Percentiles rank a stretch among this genome's conserved stretches.
These are phyloP conservation scores for Dalechampia spathulata DNA, from an alignment of 441 rosid genomes.

Conservation along the genomic window DNA sequence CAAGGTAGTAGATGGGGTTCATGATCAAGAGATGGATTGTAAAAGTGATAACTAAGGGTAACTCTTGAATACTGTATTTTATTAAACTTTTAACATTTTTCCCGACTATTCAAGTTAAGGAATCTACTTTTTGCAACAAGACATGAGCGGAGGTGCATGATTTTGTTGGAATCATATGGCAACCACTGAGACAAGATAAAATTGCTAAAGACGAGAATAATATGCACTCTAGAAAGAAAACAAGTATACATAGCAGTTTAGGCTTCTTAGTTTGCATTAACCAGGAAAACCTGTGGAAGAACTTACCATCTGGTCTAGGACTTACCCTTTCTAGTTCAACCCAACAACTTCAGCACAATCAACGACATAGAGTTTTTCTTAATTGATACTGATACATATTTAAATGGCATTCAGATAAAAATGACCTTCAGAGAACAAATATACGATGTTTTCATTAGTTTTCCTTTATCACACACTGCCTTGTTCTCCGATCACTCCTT, in stretches of 20 bases:
- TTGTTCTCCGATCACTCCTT: background rate
- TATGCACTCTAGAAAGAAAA: background rate
- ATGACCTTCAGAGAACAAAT: background rate
- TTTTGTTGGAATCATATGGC: background rate
- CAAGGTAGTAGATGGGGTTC: slow-evolving; percentile 39
- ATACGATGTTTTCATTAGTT: background rate
- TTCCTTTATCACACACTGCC: background rate
- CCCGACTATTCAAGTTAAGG: slow-evolving; percentile 10
- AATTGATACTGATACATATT: background rate
- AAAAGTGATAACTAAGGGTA: slow-evolving; percentile 11
- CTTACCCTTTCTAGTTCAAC: background rate
- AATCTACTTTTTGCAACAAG: slow-evolving; percentile 13
- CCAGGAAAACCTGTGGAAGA: background rate
- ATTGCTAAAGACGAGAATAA: background rate
- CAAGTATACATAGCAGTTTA: background rate
- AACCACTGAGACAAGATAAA: background rate
- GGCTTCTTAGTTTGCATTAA: background rate
- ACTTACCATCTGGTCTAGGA: background rate
- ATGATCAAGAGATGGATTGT: too few relatives aligned
- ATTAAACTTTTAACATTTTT: background rate
- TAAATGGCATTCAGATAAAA: background rate
- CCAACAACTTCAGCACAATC: background rate
- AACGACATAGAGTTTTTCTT: background rate
- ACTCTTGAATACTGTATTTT: slow-evolving; percentile 3
- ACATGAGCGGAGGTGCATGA: background rate